These are phyloP conservation scores for Talaromyces sp. DNA, from an alignment of 2,329 filamentous ascomycete genomes.

Conservation along the genomic window DNA sequence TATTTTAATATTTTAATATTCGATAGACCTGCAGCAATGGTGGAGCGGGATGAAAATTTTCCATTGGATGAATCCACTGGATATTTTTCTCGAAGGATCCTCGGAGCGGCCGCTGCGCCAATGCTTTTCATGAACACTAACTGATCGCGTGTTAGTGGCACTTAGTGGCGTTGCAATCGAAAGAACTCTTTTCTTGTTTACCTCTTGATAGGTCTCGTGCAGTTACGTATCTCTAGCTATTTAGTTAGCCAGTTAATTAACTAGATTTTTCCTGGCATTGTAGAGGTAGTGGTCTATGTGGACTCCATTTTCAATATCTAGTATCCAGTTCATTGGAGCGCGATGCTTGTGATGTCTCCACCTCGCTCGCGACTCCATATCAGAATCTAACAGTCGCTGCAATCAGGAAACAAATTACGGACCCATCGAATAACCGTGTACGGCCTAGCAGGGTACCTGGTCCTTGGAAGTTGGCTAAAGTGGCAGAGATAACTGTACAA, in stretches of 20 bases:
- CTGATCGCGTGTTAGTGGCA: conserved; percentile 1
- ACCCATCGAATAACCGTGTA: neutral
- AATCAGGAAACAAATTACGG: neutral
- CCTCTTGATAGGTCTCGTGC: neutral
- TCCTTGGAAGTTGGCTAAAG: neutral
- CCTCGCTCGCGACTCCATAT: neutral
- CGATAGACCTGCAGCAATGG: too few relatives aligned
- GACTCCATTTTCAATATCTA: too few relatives aligned
- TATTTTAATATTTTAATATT: too few relatives aligned
- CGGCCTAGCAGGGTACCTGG: neutral
- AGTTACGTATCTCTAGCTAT: too few relatives aligned
- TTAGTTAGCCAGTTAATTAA: too few relatives aligned
- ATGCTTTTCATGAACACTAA: neutral
- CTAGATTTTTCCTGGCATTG: too few relatives aligned
- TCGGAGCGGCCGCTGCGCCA: conserved; percentile 3
- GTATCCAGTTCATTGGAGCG: too few relatives aligned
- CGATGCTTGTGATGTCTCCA: neutral
- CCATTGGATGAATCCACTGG: neutral
- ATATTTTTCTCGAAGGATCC: neutral
- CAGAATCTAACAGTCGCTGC: too few relatives aligned
- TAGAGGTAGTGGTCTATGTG: too few relatives aligned
- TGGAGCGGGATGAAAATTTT: neutral
- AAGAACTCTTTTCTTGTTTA: neutral
- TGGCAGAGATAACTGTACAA: neutral
- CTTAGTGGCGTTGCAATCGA: conserved; percentile 5